Conservation (phyloP, 495 filamentous ascomycete species). For the Hypoxylon trugodes region DNA sequence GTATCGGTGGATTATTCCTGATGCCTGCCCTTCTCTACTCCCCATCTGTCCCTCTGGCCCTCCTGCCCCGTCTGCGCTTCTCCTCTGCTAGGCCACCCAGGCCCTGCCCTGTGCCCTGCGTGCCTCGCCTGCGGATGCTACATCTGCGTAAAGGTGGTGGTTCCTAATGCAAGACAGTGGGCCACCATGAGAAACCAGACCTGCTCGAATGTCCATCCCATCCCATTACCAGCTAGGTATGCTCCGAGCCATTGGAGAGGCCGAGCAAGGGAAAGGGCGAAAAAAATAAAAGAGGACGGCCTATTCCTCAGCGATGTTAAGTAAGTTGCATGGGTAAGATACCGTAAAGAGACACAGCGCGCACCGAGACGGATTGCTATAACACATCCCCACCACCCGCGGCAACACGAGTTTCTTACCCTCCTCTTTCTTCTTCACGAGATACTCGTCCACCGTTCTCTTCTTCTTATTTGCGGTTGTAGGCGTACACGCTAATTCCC, state of each 20-base stretch:
- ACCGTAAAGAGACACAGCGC: constrained; percentile 31
- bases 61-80: no score
- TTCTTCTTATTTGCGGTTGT: constrained; percentile 59
- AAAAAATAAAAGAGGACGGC: no score
- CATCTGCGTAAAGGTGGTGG: constrained; percentile 13
- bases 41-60: no score
- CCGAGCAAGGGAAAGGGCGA: constrained; percentile 1
- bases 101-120: background rate
- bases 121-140: constrained; percentile 38
- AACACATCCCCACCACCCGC: constrained; percentile 55
- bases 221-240: constrained; percentile 34
- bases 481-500: constrained; percentile 67
- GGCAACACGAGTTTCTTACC: constrained; percentile 57
- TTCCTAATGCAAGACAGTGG: constrained; percentile 45
- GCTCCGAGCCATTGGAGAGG: constrained; percentile 36
- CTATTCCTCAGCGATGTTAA: no score
- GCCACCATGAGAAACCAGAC: constrained; percentile 32
- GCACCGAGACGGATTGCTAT: constrained; percentile 46
- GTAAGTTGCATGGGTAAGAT: no score
- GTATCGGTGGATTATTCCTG: constrained; percentile 37
- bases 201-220: constrained; percentile 25
- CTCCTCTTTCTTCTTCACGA: constrained; percentile 59
- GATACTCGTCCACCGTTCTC: constrained; percentile 55
- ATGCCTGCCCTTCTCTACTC: constrained; percentile 35
- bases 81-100: background rate